phyloP scores from a whole-genome alignment of 805 yeast species.

The Teunomyces funiuensis region DNA sequence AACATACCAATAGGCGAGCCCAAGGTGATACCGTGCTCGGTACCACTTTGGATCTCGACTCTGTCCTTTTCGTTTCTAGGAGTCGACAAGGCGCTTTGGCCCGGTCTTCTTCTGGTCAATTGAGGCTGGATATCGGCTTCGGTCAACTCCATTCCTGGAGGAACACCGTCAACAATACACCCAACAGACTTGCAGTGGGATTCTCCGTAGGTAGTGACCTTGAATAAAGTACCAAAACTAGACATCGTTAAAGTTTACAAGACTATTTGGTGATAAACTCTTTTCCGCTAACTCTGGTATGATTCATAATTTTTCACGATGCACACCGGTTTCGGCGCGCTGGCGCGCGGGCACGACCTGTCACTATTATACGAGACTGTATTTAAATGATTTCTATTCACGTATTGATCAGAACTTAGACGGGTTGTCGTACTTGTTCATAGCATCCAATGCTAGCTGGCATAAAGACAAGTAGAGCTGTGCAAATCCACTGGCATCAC shows the following conservation, averaged over 20 bases:
- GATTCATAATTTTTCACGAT: conserved; percentile 6
- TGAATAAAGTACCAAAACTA: conserved; percentile 41
- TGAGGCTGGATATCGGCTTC: conserved; percentile 95
- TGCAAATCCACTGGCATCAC: conserved; percentile 45
- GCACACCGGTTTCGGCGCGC: conserved; percentile 2
- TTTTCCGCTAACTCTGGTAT: conserved; percentile 1
- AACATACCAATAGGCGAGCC: conserved; percentile 97
- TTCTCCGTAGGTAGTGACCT: conserved; percentile 96
- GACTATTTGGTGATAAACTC: background rate
- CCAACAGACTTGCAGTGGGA: conserved; percentile 98
- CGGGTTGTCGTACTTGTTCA: conserved; percentile 7
- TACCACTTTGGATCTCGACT: conserved; percentile 92
- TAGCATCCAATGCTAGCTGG: conserved; percentile 25
- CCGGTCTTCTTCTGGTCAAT: conserved; percentile 95
- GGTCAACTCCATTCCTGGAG: conserved; percentile 85
- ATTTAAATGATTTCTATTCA: no score
- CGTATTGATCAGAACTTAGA: conserved; percentile 1
- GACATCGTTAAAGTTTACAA: conserved; percentile 31
- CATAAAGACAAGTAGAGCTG: conserved; percentile 32
- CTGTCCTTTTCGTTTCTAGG: conserved; percentile 95
- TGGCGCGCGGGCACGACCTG: background rate
- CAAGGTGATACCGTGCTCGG: conserved; percentile 84
- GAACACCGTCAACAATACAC: conserved; percentile 97
- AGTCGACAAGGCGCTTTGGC: conserved; percentile 87
- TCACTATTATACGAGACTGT: no score